Evolutionary conservation across 352 stramenopile species (phyloP).

Genomic region (Pythium angustatum): DNA sequence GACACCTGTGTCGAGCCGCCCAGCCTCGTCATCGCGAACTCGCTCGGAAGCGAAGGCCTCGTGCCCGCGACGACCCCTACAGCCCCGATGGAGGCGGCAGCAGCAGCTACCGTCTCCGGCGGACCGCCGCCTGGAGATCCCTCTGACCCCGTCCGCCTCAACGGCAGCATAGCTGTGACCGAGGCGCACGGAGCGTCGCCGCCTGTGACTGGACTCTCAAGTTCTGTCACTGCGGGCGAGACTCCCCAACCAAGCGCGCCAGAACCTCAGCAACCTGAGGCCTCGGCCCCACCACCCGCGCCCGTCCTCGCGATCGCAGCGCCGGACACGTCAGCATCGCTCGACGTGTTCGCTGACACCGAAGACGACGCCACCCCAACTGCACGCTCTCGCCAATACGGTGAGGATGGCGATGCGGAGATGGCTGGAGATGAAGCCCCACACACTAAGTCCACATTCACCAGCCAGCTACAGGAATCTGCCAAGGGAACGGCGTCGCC

Average conservation of each 20-base stretch:
- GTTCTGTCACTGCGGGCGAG: too few relatives aligned
- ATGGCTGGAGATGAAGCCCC: neutral
- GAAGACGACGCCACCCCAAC: neutral
- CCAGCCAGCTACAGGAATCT: neutral
- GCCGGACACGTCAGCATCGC: too few relatives aligned
- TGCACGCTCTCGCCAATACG: neutral
- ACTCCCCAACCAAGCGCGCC: too few relatives aligned
- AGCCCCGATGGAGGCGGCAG: neutral
- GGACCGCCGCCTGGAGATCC: neutral
- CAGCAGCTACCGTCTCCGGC: too few relatives aligned
- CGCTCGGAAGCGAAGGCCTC: neutral
- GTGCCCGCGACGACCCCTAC: neutral
- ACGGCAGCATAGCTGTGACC: too few relatives aligned
- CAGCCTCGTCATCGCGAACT: neutral
- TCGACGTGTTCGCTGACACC: neutral
- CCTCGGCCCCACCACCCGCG: too few relatives aligned
- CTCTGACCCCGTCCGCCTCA: neutral
- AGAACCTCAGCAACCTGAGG: too few relatives aligned
- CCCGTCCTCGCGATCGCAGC: neutral
- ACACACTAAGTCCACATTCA: neutral
- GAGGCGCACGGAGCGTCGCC: too few relatives aligned
- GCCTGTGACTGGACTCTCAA: too few relatives aligned
- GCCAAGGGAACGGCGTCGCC: neutral
- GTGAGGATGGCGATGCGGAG: constrained; percentile 1
- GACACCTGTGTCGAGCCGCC: neutral